Conservation (phyloP, 352 stramenopile species). For the Pythium oligandrum region DNA sequence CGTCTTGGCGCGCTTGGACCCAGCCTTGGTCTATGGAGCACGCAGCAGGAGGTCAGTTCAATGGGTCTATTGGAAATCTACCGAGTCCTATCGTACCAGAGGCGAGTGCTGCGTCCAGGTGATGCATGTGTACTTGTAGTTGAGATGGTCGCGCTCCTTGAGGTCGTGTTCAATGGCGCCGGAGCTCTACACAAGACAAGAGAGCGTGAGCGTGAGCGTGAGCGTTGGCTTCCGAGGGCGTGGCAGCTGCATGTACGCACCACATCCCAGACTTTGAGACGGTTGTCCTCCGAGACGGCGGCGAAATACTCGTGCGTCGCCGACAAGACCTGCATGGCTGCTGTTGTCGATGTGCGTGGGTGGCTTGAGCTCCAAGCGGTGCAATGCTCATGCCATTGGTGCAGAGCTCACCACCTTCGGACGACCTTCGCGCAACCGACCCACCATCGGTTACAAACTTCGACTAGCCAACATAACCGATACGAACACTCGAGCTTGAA, state of each 20-base stretch:
- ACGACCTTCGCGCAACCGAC: conserved; percentile 28
- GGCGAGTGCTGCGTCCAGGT: conserved; percentile 52
- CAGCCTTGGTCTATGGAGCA: conserved; percentile 13
- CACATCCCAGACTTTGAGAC: conserved; percentile 81
- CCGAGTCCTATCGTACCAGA: conserved; percentile 10
- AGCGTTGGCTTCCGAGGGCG: background rate
- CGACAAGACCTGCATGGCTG: conserved; percentile 65
- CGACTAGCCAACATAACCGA: no score
- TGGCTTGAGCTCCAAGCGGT: conserved; percentile 4
- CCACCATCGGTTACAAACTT: no score
- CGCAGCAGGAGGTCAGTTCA: no score
- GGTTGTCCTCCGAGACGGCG: conserved; percentile 75
- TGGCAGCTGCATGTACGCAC: conserved; percentile 21
- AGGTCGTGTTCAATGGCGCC: conserved; percentile 68
- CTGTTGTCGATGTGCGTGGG: background rate
- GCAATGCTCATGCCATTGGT: conserved; percentile 41
- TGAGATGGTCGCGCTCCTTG: conserved; percentile 80
- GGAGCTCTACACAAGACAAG: conserved; percentile 23
- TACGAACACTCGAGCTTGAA: no score
- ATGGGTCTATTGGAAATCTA: background rate
- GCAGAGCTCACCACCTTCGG: conserved; percentile 34
- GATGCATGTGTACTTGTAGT: conserved; percentile 76
- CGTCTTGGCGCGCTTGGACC: conserved; percentile 19
- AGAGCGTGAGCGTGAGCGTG: background rate
- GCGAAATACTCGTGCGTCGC: conserved; percentile 73